A percentile compares a stretch with the other conserved stretches of the same genome.
phyloP scores from a whole-genome alignment of 345 rosid species.

The Rhodamnia argentea region DNA sequence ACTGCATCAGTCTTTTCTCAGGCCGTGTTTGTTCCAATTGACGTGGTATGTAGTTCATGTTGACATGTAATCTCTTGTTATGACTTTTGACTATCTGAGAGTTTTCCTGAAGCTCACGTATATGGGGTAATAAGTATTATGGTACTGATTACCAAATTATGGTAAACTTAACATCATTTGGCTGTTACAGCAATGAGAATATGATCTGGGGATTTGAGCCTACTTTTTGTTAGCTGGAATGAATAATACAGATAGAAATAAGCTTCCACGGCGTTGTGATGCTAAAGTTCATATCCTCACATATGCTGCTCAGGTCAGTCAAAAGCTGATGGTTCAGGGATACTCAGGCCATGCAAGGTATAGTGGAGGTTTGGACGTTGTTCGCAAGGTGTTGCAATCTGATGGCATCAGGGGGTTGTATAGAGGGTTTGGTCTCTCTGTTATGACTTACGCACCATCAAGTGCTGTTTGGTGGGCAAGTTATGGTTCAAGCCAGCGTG shows the following conservation, averaged over 20 bases:
- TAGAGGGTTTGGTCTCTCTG: conserved; percentile 92
- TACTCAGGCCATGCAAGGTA: conserved; percentile 84
- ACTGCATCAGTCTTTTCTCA: conserved; percentile 74
- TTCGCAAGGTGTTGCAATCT: conserved; percentile 58
- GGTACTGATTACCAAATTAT: neutral
- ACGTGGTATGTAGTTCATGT: conserved; percentile 51
- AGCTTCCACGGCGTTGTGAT: neutral
- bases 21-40: conserved; percentile 90
- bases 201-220: neutral
- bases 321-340: conserved; percentile 98
- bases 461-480: conserved; percentile 99
- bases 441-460: conserved; percentile 91
- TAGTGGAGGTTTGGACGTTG: conserved; percentile 91
- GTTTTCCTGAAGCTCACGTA: neutral
- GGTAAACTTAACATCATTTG: neutral
- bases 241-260: neutral
- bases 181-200: neutral
- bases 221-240: neutral
- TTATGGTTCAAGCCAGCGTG: conserved; percentile 92
- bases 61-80: neutral
- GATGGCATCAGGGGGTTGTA: conserved; percentile 86
- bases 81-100: neutral
- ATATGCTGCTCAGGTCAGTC: conserved; percentile 60
- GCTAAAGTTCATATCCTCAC: neutral
- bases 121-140: neutral